A percentile compares a stretch with the other conserved stretches of the same genome.
Evolutionary conservation across 352 stramenopile genomes (phyloP).

Genomic region (Saprolegnia parasitica): DNA sequence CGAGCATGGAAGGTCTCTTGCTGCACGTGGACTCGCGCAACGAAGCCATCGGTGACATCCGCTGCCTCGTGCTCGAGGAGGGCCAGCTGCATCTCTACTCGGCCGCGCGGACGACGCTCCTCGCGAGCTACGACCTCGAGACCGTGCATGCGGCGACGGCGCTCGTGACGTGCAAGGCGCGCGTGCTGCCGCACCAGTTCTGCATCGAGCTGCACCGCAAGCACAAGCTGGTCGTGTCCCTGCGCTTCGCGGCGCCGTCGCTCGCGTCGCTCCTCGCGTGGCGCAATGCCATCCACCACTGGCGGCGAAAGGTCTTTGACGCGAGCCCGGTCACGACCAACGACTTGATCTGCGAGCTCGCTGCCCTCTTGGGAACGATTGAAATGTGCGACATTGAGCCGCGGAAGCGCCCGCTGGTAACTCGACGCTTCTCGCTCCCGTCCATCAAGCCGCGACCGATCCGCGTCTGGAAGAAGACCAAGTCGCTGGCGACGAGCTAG

Average conservation of each 20-base stretch:
- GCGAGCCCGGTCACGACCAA: not conserved
- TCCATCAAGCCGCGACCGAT: not conserved
- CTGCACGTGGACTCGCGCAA: slow-evolving; percentile 1
- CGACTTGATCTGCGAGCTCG: not conserved
- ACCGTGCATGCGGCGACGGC: not conserved
- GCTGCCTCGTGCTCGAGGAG: not conserved
- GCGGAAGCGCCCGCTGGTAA: not conserved
- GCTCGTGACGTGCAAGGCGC: not conserved
- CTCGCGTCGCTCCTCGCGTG: not conserved
- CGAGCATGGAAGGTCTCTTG: slow-evolving; percentile 11
- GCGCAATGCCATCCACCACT: slow-evolving; percentile 2
- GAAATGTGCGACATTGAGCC: not conserved
- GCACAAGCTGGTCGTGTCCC: not conserved
- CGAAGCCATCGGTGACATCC: slow-evolving; percentile 1
- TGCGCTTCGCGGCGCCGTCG: slow-evolving; percentile 5
- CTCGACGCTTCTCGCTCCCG: not conserved
- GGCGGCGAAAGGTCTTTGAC: slow-evolving; percentile 7
- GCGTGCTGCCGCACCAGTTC: slow-evolving; percentile 1
- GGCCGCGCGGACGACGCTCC: not conserved
- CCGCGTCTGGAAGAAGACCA: not conserved
- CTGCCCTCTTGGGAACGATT: not conserved
- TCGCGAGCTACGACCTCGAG: not conserved
- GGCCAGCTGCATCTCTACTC: not conserved
- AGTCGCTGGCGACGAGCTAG: not conserved
- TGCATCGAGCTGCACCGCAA: not conserved